Evolutionary conservation across 768 basidiomycete species (phyloP), one percentile per base, ranked within the genome.

Genomic region (Tricholoma sp.): DNA sequence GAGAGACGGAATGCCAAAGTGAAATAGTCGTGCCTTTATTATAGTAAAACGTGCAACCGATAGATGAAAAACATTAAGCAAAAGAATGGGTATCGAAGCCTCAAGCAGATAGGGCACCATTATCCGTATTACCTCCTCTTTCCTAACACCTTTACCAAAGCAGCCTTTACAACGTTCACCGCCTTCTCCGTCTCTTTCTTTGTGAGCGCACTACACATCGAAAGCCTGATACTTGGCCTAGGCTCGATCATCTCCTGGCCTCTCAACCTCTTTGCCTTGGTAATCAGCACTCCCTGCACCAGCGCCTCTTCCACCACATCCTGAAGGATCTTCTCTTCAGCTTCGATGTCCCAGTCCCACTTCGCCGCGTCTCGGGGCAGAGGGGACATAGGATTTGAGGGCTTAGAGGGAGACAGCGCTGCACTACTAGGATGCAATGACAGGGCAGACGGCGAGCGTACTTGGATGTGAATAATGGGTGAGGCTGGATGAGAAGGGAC

Each of bases 171-270:
- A 17, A 89, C 80, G 20, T 72, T 74, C 6, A 86, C 83, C 3
- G 94, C 90, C 76, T 93, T 95, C 78, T 97, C 94, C 54, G 86
- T 83, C 63, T 98, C 97, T 74, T 95, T 96, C 80, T 79, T 88
- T 24, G 86, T 85, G 61, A 98, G 69, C 12, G 84, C 93, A 12
- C 85, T 81, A 4, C 82, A 87, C 59, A 95, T 73, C 20, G 88
- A 87, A n/a, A 98, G 74, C 58, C 91, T 82, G 57, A 98, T 84
- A 63, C 89, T 91, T 36, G 97, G 94, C 47, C 86, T 78, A 13
- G 84, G 79, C 68, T 97, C 93, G 13, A 82, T 75, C 59, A 83
- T 74, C 77, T 99, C 96, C 72, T 97, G 94, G 5, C 87, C 85
- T 50, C 81, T 81, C 61, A 97, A 68, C 55, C 92, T 73, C 75